Percentiles rank a stretch among this genome's conserved stretches.
Evolutionary conservation across 805 yeast species (phyloP).

Genomic region (Cyberlindnera japonica): DNA sequence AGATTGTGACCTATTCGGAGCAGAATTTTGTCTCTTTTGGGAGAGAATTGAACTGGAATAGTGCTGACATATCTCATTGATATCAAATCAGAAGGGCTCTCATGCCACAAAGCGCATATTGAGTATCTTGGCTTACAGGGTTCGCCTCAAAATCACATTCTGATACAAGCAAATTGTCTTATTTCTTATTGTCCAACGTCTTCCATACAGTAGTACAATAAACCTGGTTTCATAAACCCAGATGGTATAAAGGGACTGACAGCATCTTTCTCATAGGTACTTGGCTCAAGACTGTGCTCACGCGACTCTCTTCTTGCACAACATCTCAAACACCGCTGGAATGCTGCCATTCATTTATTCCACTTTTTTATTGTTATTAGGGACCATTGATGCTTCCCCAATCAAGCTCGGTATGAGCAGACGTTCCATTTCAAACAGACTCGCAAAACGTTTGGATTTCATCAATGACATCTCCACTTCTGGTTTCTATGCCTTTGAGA

Average conservation of each 20-base stretch:
- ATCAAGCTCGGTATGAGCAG: conserved; percentile 7
- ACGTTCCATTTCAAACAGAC: not conserved
- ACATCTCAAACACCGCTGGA: not conserved
- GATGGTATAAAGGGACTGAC: too few species aligned
- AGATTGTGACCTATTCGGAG: too few species aligned
- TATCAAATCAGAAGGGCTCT: too few species aligned
- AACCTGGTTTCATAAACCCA: not conserved
- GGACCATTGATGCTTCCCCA: conserved; percentile 2
- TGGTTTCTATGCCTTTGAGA: conserved; percentile 5
- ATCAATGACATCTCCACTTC: not conserved
- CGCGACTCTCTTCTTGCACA: not conserved
- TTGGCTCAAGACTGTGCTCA: not conserved
- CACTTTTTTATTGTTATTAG: not conserved
- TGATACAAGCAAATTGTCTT: too few species aligned
- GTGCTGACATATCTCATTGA: too few species aligned
- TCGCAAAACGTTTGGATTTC: conserved; percentile 7
- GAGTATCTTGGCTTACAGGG: too few species aligned
- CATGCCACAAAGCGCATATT: too few species aligned
- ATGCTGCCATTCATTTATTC: conserved; percentile 4
- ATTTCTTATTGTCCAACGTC: too few species aligned
- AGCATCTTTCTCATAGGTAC: not conserved
- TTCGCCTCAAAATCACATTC: too few species aligned
- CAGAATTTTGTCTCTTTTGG: too few species aligned
- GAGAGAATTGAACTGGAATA: too few species aligned
- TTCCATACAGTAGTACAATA: not conserved